Evolutionary conservation across 2,329 filamentous ascomycete species (phyloP).

Genomic region (Pseudocercospora musae): DNA sequence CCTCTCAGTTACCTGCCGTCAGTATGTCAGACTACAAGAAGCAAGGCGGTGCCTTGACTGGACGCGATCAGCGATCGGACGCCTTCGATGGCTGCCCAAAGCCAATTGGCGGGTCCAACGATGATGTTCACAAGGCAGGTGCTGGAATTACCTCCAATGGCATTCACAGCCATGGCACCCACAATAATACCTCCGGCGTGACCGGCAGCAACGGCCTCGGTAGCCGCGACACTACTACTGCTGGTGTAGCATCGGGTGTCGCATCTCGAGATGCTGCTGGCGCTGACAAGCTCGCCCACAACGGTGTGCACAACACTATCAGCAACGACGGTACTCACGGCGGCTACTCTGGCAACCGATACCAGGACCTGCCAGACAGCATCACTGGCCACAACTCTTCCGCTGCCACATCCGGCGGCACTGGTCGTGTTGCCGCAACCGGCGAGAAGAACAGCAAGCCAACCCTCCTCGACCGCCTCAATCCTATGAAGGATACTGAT

Average conservation of each 20-base stretch:
- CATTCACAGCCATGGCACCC: constrained; percentile 6
- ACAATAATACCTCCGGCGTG: constrained; percentile 1
- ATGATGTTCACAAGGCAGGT: background rate
- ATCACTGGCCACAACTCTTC: background rate
- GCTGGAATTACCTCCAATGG: constrained; percentile 2
- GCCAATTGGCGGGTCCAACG: constrained; percentile 9
- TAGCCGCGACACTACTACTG: background rate
- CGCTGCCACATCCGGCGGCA: background rate
- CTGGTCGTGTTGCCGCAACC: background rate
- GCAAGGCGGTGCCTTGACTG: constrained; percentile 53
- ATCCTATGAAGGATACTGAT: constrained; percentile 53
- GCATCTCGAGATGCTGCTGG: background rate
- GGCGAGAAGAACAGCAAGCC: constrained; percentile 40
- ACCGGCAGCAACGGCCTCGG: background rate
- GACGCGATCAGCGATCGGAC: constrained; percentile 55
- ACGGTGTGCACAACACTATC: constrained; percentile 10
- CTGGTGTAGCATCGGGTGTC: background rate
- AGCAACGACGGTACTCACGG: constrained; percentile 9
- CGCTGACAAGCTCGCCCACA: constrained; percentile 1
- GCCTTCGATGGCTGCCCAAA: constrained; percentile 53
- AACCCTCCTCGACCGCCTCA: constrained; percentile 52
- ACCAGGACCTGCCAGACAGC: constrained; percentile 1
- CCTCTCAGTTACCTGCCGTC: constrained; percentile 62
- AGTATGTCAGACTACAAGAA: constrained; percentile 62
- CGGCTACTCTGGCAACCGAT: background rate